Evolutionary conservation across 1,284 basidiomycete species (phyloP).

Genomic region (Fomitopsis palustris): DNA sequence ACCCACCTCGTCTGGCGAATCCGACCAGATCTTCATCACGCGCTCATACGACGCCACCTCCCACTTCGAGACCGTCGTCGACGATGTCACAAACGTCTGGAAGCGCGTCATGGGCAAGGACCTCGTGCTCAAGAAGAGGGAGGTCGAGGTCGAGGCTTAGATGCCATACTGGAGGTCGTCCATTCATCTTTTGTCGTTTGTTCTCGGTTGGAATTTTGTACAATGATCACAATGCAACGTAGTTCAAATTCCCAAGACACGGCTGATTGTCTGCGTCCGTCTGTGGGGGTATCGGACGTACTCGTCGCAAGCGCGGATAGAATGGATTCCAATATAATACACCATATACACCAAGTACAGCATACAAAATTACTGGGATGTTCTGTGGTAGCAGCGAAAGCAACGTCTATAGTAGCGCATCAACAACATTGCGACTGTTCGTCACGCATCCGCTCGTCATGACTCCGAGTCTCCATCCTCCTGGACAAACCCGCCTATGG

Average conservation of each 20-base stretch:
- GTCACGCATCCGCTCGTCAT: slow-evolving; percentile 3
- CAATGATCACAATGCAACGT: slow-evolving; percentile 4
- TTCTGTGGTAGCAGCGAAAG: background rate
- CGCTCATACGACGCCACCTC: slow-evolving; percentile 98
- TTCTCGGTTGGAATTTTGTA: slow-evolving; percentile 16
- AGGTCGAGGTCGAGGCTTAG: slow-evolving; percentile 63
- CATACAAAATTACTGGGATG: slow-evolving; percentile 12
- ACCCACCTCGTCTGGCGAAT: slow-evolving; percentile 78
- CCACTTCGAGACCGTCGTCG: slow-evolving; percentile 97
- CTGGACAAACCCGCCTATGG: slow-evolving; percentile 71
- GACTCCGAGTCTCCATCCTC: slow-evolving; percentile 46
- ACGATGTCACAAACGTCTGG: slow-evolving; percentile 94
- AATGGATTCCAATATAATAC: background rate
- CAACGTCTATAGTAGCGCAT: background rate
- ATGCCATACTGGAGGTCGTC: slow-evolving; percentile 1
- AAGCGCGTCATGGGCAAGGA: slow-evolving; percentile 75
- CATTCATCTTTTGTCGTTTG: slow-evolving; percentile 12
- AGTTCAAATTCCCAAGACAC: background rate
- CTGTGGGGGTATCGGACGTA: no score
- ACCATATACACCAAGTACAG: slow-evolving; percentile 13
- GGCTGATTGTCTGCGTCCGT: background rate
- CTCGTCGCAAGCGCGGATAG: background rate
- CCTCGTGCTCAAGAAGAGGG: slow-evolving; percentile 82
- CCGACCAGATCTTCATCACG: slow-evolving; percentile 94
- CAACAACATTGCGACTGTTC: background rate